Percentiles rank a stretch among this genome's conserved stretches.
Evolutionary conservation across 257 asterid genomes (phyloP).

Genomic region (Primulina huaijiensis): DNA sequence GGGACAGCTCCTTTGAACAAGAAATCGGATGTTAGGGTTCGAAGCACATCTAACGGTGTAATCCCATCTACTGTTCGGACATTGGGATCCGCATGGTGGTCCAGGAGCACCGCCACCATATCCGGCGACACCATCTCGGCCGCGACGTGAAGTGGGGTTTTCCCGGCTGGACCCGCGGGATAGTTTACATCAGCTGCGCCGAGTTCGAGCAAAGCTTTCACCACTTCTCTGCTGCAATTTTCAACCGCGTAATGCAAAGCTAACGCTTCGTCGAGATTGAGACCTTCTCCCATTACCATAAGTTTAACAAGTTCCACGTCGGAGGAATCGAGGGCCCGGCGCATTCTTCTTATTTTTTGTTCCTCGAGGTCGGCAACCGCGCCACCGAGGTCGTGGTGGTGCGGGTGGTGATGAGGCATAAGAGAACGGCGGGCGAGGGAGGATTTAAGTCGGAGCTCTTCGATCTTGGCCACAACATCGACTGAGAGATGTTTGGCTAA

Average conservation of each 20-base stretch:
- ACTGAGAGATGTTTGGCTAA: constrained; percentile 82
- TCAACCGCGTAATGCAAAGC: constrained; percentile 88
- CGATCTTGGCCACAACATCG: constrained; percentile 81
- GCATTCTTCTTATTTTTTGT: constrained; percentile 82
- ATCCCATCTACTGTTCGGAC: constrained; percentile 75
- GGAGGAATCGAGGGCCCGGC: constrained; percentile 87
- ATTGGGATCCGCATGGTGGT: constrained; percentile 94
- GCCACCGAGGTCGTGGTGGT: constrained; percentile 45
- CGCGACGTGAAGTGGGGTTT: constrained; percentile 79
- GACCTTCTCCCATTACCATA: constrained; percentile 98
- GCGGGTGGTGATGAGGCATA: constrained; percentile 52
- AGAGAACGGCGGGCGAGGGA: constrained; percentile 60
- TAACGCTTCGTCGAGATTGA: constrained; percentile 75
- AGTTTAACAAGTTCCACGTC: constrained; percentile 96
- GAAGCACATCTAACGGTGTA: constrained; percentile 74
- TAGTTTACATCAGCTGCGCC: constrained; percentile 94
- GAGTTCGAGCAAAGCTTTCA: constrained; percentile 78
- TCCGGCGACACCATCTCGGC: constrained; percentile 98
- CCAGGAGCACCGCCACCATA: constrained; percentile 91
- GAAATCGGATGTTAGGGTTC: constrained; percentile 95
- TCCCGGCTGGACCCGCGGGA: constrained; percentile 88
- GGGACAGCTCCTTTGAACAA: constrained; percentile 86
- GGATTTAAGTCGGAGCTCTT: constrained; percentile 85
- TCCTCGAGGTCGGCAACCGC: constrained; percentile 76
- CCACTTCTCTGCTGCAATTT: constrained; percentile 82